Conservation (phyloP, 2,329 filamentous ascomycete species). For the Sclerotinia spermophila region DNA sequence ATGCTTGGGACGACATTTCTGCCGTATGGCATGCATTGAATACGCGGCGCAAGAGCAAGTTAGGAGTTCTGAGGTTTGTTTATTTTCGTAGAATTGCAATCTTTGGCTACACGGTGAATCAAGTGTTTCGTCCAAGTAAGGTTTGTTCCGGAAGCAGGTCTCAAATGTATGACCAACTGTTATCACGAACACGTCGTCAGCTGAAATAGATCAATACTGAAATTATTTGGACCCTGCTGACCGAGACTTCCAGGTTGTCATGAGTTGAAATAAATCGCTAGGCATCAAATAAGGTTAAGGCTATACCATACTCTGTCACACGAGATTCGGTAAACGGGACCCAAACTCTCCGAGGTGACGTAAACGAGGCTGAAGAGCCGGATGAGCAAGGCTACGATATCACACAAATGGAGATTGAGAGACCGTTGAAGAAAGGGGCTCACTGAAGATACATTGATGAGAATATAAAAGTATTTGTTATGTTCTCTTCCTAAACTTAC, state of each 20-base stretch:
- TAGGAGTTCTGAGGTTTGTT: slow-evolving; percentile 1
- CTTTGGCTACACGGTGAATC: background rate
- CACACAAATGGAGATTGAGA: background rate
- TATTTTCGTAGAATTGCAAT: background rate
- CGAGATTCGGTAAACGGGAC: background rate
- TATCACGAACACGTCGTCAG: slow-evolving; percentile 18
- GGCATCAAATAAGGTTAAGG: slow-evolving; percentile 8
- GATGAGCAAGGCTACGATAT: background rate
- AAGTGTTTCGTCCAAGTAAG: background rate
- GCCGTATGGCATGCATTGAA: slow-evolving; percentile 60
- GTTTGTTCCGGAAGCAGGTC: background rate
- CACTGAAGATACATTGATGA: background rate
- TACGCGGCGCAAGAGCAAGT: slow-evolving; percentile 4
- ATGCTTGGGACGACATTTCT: slow-evolving; percentile 84
- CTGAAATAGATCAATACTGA: slow-evolving; percentile 3
- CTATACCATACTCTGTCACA: background rate
- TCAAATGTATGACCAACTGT: slow-evolving; percentile 3
- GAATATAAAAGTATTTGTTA: background rate
- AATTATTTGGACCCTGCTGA: slow-evolving; percentile 10
- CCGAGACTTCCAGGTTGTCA: background rate
- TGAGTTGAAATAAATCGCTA: background rate
- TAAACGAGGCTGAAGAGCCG: slow-evolving; percentile 4
- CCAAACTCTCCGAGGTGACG: background rate
- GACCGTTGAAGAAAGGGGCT: background rate
- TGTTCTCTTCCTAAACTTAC: background rate